Percentiles rank a stretch among this genome's conserved stretches.
Evolutionary conservation across 2,329 filamentous ascomycete species (phyloP).

Genomic region (Monosporascus ibericus): DNA sequence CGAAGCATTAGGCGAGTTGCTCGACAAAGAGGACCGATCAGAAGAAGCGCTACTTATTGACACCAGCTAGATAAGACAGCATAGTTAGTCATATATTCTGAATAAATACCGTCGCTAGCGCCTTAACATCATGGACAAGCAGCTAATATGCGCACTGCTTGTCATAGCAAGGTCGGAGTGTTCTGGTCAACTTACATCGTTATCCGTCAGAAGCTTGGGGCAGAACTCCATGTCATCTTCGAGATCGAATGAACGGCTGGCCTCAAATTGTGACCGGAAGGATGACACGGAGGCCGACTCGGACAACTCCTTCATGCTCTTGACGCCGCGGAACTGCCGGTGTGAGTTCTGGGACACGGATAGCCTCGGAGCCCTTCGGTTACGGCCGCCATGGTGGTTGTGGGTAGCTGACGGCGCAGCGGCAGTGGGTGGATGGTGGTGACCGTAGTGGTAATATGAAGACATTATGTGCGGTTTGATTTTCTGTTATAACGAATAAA

Average conservation of each 20-base stretch:
- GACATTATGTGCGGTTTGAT: slow-evolving; percentile 43
- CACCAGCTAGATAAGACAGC: slow-evolving; percentile 56
- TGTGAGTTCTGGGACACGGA: slow-evolving; percentile 76
- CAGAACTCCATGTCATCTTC: slow-evolving; percentile 97
- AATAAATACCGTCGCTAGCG: too few species aligned
- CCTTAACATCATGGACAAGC: neutral
- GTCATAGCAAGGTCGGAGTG: slow-evolving; percentile 1
- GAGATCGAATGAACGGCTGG: slow-evolving; percentile 86
- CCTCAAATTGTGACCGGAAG: slow-evolving; percentile 85
- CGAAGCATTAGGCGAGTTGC: slow-evolving; percentile 86
- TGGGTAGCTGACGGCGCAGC: slow-evolving; percentile 54
- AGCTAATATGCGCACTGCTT: slow-evolving; percentile 2
- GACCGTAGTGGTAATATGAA: slow-evolving; percentile 55
- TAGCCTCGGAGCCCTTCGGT: slow-evolving; percentile 75
- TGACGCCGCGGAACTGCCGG: slow-evolving; percentile 79
- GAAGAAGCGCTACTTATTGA: slow-evolving; percentile 86
- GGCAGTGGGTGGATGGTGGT: slow-evolving; percentile 52
- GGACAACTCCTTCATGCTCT: slow-evolving; percentile 78
- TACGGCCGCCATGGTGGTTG: slow-evolving; percentile 78
- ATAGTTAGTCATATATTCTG: too few species aligned
- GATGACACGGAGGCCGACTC: slow-evolving; percentile 70
- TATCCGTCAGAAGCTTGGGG: slow-evolving; percentile 85
- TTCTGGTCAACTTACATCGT: slow-evolving; percentile 64
- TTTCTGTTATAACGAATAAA: slow-evolving; percentile 2
- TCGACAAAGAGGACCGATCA: slow-evolving; percentile 90